phyloP scores from a whole-genome alignment of 768 basidiomycete species.

The Trametes villosa region DNA sequence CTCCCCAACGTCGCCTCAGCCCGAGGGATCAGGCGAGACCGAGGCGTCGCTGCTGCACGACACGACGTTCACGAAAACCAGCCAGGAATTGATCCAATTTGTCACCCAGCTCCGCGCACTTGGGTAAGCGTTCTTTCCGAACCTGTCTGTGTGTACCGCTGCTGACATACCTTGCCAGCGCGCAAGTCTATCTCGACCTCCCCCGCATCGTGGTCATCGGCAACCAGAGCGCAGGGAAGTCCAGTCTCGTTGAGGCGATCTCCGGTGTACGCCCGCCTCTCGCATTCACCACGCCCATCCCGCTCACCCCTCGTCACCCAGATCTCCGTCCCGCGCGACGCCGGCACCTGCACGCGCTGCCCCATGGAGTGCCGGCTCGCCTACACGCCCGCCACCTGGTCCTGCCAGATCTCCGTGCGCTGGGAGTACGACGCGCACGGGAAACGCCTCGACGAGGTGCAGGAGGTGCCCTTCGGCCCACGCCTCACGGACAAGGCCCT shows the following conservation, averaged over 20 bases:
- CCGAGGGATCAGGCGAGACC: neutral
- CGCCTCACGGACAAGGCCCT: conserved; percentile 42
- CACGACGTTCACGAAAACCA: neutral
- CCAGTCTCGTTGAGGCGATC: conserved; percentile 54
- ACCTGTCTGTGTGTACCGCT: neutral
- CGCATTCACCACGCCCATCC: neutral
- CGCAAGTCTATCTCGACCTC: conserved; percentile 51
- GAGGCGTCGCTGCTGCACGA: neutral
- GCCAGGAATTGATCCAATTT: conserved; percentile 11
- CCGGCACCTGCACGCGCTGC: conserved; percentile 51
- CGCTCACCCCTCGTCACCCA: conserved; percentile 18
- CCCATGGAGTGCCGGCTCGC: conserved; percentile 43
- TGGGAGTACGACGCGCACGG: conserved; percentile 43
- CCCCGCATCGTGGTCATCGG: conserved; percentile 58
- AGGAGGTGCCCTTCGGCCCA: conserved; percentile 46
- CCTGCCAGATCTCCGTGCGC: conserved; percentile 47
- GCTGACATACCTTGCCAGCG: conserved; percentile 31
- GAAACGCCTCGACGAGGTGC: conserved; percentile 25
- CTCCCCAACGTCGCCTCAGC: too few relatives aligned
- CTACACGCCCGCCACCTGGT: conserved; percentile 31
- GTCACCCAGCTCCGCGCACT: conserved; percentile 6
- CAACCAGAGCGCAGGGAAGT: conserved; percentile 56
- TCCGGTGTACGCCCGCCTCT: conserved; percentile 44
- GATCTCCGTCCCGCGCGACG: conserved; percentile 54
- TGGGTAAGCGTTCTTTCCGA: neutral